Percentiles rank a stretch among this genome's conserved stretches.
Conservation (phyloP, 2,329 filamentous ascomycete genomes). For the Xylaria sp. region DNA sequence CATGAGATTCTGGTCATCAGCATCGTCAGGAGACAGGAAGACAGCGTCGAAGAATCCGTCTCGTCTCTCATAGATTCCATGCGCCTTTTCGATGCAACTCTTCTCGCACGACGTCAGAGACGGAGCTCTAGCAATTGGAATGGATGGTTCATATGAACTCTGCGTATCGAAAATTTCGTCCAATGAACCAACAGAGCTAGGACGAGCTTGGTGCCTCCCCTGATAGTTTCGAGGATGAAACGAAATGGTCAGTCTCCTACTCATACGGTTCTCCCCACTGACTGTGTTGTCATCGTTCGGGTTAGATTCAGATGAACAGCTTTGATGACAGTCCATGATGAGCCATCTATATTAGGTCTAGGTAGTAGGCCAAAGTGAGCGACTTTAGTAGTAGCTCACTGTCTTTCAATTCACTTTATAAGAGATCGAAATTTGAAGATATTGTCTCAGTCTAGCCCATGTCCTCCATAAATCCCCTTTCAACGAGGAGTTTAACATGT, state of each 20-base stretch:
- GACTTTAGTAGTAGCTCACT: not conserved
- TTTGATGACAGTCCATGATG: slow-evolving; percentile 26
- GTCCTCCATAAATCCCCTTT: not conserved
- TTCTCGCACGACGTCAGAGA: slow-evolving; percentile 43
- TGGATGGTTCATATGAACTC: slow-evolving; percentile 32
- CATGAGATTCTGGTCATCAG: slow-evolving; percentile 55
- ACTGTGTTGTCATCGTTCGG: not conserved
- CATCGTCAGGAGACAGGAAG: slow-evolving; percentile 57
- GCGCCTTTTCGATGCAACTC: slow-evolving; percentile 53
- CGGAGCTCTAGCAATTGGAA: slow-evolving; percentile 29
- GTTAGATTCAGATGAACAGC: not conserved
- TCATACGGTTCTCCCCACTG: not conserved
- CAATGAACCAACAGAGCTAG: slow-evolving; percentile 46
- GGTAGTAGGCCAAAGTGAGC: not conserved
- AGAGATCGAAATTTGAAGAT: not conserved
- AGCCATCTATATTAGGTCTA: not conserved
- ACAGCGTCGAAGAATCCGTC: slow-evolving; percentile 62
- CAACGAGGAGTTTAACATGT: not conserved
- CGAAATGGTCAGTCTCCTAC: slow-evolving; percentile 38
- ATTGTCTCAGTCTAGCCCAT: not conserved
- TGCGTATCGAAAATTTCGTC: slow-evolving; percentile 48
- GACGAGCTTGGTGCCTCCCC: slow-evolving; percentile 35
- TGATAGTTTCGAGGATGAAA: slow-evolving; percentile 41
- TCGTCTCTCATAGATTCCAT: slow-evolving; percentile 57
- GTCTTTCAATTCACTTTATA: not conserved